These are phyloP conservation scores for Gomphus bonarii DNA, from an alignment of 1,284 basidiomycete species.

Conservation along the genomic window DNA sequence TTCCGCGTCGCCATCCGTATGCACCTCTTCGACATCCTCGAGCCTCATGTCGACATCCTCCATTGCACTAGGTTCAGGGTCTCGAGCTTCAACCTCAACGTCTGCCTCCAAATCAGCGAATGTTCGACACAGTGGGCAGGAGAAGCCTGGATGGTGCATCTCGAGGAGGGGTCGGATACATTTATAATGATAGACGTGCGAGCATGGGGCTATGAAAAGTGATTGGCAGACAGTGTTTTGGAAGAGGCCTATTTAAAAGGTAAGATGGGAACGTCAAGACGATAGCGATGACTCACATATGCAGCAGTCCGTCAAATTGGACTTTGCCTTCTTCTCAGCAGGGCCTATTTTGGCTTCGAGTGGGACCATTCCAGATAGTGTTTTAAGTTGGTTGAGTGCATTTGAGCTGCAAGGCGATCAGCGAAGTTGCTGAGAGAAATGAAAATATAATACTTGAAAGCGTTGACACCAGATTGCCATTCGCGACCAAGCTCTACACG, in stretches of 20 bases:
- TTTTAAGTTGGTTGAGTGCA: slow-evolving; percentile 73
- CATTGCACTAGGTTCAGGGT: not conserved
- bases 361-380: slow-evolving; percentile 37
- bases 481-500: slow-evolving; percentile 84
- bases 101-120: slow-evolving; percentile 95
- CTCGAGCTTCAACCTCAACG: slow-evolving; percentile 59
- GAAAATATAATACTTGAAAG: slow-evolving; percentile 69
- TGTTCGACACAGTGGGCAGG: slow-evolving; percentile 88
- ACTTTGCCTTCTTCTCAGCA: not conserved
- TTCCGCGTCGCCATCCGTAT: not conserved
- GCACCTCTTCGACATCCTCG: not conserved
- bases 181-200: slow-evolving; percentile 97
- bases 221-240: slow-evolving; percentile 91
- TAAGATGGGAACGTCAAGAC: not conserved
- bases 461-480: slow-evolving; percentile 84
- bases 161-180: slow-evolving; percentile 90
- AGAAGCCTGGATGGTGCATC: slow-evolving; percentile 86
- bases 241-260: slow-evolving; percentile 58
- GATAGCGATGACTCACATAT: slow-evolving; percentile 55
- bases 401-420: slow-evolving; percentile 40
- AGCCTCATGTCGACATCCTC: not conserved
- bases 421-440: slow-evolving; percentile 1
- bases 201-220: slow-evolving; percentile 94
- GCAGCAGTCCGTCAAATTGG: slow-evolving; percentile 76
- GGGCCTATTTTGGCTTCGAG: not conserved